Conservation (phyloP, 768 basidiomycete genomes). For the Hortiboletus campestris region DNA sequence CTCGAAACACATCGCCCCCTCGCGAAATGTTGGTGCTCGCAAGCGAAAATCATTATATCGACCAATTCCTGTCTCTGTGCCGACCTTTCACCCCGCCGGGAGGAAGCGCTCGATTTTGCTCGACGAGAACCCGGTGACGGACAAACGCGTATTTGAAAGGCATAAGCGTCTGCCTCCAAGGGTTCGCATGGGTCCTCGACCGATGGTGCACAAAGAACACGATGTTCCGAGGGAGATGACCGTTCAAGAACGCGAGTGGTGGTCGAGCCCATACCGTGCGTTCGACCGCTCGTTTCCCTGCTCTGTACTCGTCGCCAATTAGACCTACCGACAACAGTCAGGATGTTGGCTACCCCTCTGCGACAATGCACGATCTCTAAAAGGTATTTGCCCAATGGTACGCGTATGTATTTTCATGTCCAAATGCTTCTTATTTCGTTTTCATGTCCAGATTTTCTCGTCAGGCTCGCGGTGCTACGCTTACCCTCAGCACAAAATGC, state of each 20-base stretch:
- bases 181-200: slow-evolving; percentile 32
- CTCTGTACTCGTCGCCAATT: background rate
- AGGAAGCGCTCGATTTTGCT: slow-evolving; percentile 61
- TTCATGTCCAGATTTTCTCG: slow-evolving; percentile 53
- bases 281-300: slow-evolving; percentile 1
- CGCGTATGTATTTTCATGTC: slow-evolving; percentile 6
- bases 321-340: slow-evolving; percentile 41
- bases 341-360: slow-evolving; percentile 68
- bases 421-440: background rate
- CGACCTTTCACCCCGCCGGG: slow-evolving; percentile 45
- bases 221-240: slow-evolving; percentile 59
- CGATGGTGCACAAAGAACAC: slow-evolving; percentile 19
- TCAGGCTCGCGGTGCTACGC: slow-evolving; percentile 56
- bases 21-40: slow-evolving; percentile 8
- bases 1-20: slow-evolving; percentile 11
- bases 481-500: slow-evolving; percentile 33
- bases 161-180: slow-evolving; percentile 61
- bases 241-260: slow-evolving; percentile 59
- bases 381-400: slow-evolving; percentile 58
- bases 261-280: slow-evolving; percentile 75
- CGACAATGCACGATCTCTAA: slow-evolving; percentile 52
- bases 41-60: slow-evolving; percentile 35
- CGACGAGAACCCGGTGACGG: slow-evolving; percentile 55
- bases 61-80: slow-evolving; percentile 33
- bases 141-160: slow-evolving; percentile 44